Conservation (phyloP, 1,284 basidiomycete species). For the Hemileia vastatrix region DNA sequence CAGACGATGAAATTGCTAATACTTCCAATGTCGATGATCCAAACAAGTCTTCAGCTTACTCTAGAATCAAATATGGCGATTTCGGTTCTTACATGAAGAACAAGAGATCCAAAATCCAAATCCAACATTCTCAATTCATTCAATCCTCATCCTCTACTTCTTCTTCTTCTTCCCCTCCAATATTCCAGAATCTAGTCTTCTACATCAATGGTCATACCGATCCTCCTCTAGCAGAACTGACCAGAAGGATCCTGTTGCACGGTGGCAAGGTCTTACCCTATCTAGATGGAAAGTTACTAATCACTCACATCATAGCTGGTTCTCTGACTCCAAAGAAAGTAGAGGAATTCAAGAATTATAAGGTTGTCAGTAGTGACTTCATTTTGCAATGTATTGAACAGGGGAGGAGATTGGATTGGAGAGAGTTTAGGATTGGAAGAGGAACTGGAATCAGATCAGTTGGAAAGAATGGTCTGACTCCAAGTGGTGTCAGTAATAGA, state of each 20-base stretch:
- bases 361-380: conserved; percentile 79
- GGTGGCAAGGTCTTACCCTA: conserved; percentile 78
- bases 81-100: conserved; percentile 77
- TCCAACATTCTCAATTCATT: conserved; percentile 52
- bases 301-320: conserved; percentile 79
- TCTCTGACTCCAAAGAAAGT: conserved; percentile 81
- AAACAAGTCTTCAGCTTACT: conserved; percentile 34
- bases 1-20: too few species aligned
- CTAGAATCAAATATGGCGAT: conserved; percentile 59
- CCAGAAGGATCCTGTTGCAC: conserved; percentile 66
- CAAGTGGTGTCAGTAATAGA: too few species aligned
- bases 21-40: conserved; percentile 54
- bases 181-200: conserved; percentile 36
- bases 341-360: conserved; percentile 75
- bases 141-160: conserved; percentile 22
- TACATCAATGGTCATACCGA: conserved; percentile 79
- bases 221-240: conserved; percentile 75
- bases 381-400: conserved; percentile 62
- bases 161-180: not conserved
- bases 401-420: conserved; percentile 66
- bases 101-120: conserved; percentile 69
- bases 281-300: conserved; percentile 63
- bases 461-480: too few species aligned
- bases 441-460: too few species aligned
- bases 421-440: conserved; percentile 47